Evolutionary conservation across 441 rosid species (phyloP).

Genomic region (Syzygium malaccense): DNA sequence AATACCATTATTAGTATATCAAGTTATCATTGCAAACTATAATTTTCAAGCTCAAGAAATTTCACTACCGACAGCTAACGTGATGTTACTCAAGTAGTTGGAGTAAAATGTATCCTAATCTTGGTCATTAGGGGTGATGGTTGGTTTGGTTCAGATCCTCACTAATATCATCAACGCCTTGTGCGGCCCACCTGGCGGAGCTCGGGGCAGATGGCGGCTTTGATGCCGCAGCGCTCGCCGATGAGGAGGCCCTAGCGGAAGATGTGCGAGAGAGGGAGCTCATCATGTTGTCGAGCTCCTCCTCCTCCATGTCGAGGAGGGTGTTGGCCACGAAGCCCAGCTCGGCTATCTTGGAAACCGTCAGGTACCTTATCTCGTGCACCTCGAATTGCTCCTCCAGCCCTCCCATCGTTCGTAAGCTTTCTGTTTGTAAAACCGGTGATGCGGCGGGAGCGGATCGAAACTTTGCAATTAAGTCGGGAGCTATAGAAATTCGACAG

Average conservation of each 20-base stretch:
- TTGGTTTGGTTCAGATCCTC: background rate
- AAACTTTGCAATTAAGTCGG: no score
- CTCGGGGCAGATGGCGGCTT: slow-evolving; percentile 76
- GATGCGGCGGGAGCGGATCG: no score
- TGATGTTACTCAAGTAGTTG: background rate
- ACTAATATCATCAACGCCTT: background rate
- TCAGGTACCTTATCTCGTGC: slow-evolving; percentile 68
- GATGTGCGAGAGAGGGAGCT: slow-evolving; percentile 63
- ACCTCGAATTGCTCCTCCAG: slow-evolving; percentile 69
- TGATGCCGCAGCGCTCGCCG: slow-evolving; percentile 73
- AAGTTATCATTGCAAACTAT: background rate
- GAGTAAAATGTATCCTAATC: background rate
- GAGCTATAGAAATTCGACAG: no score
- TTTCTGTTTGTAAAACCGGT: no score
- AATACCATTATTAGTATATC: background rate
- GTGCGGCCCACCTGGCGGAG: background rate
- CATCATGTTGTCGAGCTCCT: slow-evolving; percentile 93
- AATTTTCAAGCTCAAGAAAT: background rate
- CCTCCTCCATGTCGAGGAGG: slow-evolving; percentile 76
- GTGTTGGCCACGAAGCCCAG: slow-evolving; percentile 80
- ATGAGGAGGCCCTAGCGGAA: slow-evolving; percentile 82
- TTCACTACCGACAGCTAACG: background rate
- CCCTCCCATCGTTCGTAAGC: slow-evolving; percentile 51
- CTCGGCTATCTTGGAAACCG: slow-evolving; percentile 81
- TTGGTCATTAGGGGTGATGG: background rate